phyloP scores from a whole-genome alignment of 495 filamentous ascomycete genomes.

The Margaritispora aquatica region DNA sequence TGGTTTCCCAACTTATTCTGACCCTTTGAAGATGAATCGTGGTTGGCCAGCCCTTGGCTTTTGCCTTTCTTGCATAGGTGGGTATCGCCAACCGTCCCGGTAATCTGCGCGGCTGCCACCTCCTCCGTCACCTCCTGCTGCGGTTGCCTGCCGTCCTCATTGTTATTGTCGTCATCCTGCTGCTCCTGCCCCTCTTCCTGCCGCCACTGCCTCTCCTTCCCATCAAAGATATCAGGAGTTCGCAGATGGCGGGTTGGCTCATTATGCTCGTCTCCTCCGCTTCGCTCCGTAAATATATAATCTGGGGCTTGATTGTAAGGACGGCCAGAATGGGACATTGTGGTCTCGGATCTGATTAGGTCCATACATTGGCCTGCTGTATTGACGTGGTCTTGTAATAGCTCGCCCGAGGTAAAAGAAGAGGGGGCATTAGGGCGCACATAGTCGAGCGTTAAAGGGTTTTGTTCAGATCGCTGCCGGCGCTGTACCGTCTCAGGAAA shows the following conservation, averaged over 20 bases:
- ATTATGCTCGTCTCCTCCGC: conserved; percentile 5
- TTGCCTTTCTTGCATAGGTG: conserved; percentile 14
- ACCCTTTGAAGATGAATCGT: conserved; percentile 16
- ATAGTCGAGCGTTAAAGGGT: conserved; percentile 5
- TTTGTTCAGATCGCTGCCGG: conserved; percentile 7
- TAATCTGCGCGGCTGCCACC: not conserved
- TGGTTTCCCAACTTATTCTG: conserved; percentile 6
- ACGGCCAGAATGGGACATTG: conserved; percentile 1
- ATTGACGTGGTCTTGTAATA: conserved; percentile 14
- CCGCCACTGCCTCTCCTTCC: conserved; percentile 3
- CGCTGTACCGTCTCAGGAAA: conserved; percentile 10
- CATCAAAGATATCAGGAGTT: conserved; percentile 2
- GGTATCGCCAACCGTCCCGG: conserved; percentile 8
- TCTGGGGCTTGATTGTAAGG: not conserved
- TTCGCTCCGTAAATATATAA: conserved; percentile 8
- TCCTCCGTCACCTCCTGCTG: conserved; percentile 6
- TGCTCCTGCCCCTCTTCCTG: conserved; percentile 4
- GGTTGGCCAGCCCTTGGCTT: conserved; percentile 13
- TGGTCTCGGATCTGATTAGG: conserved; percentile 11
- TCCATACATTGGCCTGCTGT: conserved; percentile 6
- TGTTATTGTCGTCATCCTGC: not conserved
- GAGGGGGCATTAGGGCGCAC: conserved; percentile 6
- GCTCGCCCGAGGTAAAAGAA: conserved; percentile 11
- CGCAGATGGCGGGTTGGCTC: not conserved
- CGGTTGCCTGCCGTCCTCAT: conserved; percentile 2